These are phyloP conservation scores for Fonsecaea multimorphosa DNA, from an alignment of 2,329 filamentous ascomycete species.

Conservation along the genomic window DNA sequence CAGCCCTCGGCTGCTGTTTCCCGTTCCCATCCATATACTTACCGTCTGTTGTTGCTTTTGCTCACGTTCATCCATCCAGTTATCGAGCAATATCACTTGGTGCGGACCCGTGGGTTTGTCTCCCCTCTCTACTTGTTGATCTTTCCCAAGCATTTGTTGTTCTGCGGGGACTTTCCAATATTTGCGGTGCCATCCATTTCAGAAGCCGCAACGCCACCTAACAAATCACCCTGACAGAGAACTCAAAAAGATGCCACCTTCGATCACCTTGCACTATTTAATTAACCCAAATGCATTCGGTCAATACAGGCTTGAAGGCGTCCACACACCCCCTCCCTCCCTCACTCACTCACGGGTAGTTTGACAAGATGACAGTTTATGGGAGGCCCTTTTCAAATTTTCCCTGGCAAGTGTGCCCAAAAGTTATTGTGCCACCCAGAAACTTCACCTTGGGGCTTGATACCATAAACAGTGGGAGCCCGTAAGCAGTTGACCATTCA, in stretches of 20 bases:
- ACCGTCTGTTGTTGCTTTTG: neutral
- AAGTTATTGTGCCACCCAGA: neutral
- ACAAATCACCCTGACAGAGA: neutral
- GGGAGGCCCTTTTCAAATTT: neutral
- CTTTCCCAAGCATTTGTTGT: neutral
- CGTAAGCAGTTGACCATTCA: neutral
- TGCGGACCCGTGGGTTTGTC: neutral
- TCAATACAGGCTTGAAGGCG: neutral
- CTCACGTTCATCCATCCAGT: neutral
- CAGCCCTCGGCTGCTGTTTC: neutral
- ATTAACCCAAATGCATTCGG: neutral
- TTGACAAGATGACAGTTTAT: neutral
- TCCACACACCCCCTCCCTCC: neutral
- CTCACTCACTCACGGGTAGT: no score
- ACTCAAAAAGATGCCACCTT: neutral
- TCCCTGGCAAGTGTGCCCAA: neutral
- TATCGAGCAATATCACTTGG: neutral
- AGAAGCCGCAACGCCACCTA: neutral
- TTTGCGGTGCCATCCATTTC: neutral
- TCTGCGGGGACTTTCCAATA: no score
- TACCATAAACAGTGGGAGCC: neutral
- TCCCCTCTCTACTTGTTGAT: neutral
- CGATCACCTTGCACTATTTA: neutral
- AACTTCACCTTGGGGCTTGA: neutral
- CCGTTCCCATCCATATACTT: neutral